Conservation (phyloP, 2,329 filamentous ascomycete species). For the Colletotrichum sp. region DNA sequence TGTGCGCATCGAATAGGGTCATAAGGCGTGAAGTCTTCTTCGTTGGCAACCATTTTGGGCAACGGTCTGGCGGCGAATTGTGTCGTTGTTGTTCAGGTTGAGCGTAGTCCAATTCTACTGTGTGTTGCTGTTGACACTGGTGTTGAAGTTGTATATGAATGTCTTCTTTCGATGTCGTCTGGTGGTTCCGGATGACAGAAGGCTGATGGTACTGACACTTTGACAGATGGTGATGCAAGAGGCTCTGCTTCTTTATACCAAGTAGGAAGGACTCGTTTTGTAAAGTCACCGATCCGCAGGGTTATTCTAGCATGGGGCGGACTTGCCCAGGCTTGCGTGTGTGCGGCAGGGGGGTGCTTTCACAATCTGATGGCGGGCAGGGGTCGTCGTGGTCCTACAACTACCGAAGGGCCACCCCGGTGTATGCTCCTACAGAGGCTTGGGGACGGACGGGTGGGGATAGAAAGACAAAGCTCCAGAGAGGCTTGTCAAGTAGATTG, state of each 20-base stretch:
- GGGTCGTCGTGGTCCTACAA: slow-evolving; percentile 2
- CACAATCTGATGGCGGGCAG: slow-evolving; percentile 1
- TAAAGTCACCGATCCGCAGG: slow-evolving; percentile 11
- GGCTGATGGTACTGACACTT: not conserved
- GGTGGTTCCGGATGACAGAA: slow-evolving; percentile 8
- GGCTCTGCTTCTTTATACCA: slow-evolving; percentile 20
- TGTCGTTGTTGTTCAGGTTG: not conserved
- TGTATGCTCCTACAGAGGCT: slow-evolving; percentile 4
- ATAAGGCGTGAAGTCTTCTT: slow-evolving; percentile 9
- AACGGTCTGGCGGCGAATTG: not conserved
- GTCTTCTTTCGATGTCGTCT: not conserved
- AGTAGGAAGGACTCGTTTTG: slow-evolving; percentile 1
- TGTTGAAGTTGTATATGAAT: not conserved
- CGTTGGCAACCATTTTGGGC: slow-evolving; percentile 4
- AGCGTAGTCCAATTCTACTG: not conserved
- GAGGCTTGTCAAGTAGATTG: slow-evolving; percentile 7
- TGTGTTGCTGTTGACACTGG: not conserved
- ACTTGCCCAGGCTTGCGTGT: slow-evolving; percentile 14
- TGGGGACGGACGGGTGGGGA: not conserved
- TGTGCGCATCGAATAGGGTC: slow-evolving; percentile 34
- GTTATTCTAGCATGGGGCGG: not conserved
- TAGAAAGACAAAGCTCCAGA: not conserved
- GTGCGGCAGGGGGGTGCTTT: slow-evolving; percentile 10
- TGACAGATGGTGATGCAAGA: slow-evolving; percentile 8
- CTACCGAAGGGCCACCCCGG: slow-evolving; percentile 12